Evolutionary conservation across 306 rosid species (phyloP), one percentile per base, ranked within the genome.

Genomic region (Heteromeles arbutifolia): DNA sequence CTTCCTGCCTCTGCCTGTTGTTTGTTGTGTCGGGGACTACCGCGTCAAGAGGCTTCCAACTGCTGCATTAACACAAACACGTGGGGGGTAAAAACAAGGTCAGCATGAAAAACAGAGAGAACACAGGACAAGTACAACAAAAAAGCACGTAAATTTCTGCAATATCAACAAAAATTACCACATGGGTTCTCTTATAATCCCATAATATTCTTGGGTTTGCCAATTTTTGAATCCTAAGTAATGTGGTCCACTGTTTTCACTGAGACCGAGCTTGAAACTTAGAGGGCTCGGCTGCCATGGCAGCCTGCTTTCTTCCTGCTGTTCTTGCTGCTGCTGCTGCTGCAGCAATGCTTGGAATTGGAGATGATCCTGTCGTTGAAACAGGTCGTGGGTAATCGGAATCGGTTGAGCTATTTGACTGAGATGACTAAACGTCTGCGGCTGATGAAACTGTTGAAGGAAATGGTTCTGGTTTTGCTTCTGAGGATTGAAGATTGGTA

Each of bases 191-290:
- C 32, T 68, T 11, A 53, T 68, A 67, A 43, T 2, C 65, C 54
- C 39, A 25, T 43, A 74, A 73, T 62, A 62, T 25, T 74, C 83
- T 29, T 68, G 76, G 6, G 75, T 13, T 34, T 80, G 71, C 83
- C 70, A 68, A 26, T 64, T 58, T 32, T 61, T 80, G 75, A 62
- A 80, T 9, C 74, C 83, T 12, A 69, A 50, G 54, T 50, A 4
- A 50, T 15, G 54, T 50, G 54, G 54, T 15, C 54, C 32, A 62
- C 43, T 61, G 34, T 50, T 78, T 64, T 78, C 71, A 62, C 52
- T 78, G 43, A 78, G 71, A 34, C 74, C 82, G 44, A 79, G 67
- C 78, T 73, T 79, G 82, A 79, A 79, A 57, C 58, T 79, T n/a
- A 73, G 41, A 3, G 76, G 81, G 21, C 57, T 25, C 43, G 26